Percentiles rank a stretch among this genome's conserved stretches.
Evolutionary conservation across 1,139 yeast species (phyloP).

Genomic region (Diutina ranongensis): DNA sequence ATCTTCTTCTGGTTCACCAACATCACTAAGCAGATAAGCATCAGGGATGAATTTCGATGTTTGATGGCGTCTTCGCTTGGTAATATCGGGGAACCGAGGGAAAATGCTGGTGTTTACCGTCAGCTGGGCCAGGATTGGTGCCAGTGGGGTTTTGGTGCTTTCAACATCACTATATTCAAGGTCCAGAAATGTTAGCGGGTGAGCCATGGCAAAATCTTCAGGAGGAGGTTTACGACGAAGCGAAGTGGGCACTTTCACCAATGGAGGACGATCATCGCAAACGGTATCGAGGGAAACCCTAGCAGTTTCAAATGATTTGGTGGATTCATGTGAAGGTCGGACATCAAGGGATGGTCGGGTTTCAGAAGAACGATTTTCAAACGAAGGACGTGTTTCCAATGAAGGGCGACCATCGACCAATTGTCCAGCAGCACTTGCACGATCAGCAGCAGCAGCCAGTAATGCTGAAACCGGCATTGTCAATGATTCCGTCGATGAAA

Average conservation of each 20-base stretch:
- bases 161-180: neutral
- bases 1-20: neutral
- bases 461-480: neutral
- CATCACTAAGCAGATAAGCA: neutral
- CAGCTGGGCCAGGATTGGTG: neutral
- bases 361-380: neutral
- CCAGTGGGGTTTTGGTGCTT: neutral
- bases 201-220: neutral
- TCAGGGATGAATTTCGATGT: neutral
- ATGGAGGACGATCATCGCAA: too few relatives aligned
- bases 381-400: neutral
- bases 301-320: too few relatives aligned
- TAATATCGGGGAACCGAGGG: slow-evolving; percentile 2
- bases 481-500: neutral
- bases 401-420: neutral
- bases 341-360: neutral
- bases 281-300: too few relatives aligned
- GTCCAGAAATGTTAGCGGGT: neutral
- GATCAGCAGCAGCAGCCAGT: neutral
- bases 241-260: too few relatives aligned
- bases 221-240: neutral
- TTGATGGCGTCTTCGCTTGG: neutral
- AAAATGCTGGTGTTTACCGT: neutral
- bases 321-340: neutral
- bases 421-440: neutral